Base-by-base conservation (phyloP, 2,329 filamentous ascomycete genomes). In the Paramyrothecium sp. region DNA sequence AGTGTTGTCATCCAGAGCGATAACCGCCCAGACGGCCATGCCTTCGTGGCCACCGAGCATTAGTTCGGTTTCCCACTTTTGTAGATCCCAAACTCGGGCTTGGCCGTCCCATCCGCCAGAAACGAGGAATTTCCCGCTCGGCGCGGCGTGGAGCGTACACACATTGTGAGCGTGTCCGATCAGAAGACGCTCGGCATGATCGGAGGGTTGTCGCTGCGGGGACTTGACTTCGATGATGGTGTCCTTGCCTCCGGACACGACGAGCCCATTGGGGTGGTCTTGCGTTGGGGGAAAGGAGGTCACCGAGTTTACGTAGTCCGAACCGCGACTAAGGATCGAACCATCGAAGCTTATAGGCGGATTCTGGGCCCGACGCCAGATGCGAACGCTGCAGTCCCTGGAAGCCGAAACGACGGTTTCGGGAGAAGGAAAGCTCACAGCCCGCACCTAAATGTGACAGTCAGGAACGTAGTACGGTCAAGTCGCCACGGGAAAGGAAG, bases 71-170 rank as follows among this genome's bases (percentile, higher is more conserved):
- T 96, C 92, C 91, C 94, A 97, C 63, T 89, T 92, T 46, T 85
- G 85, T n/a, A 95, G 78, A 61, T 82, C 83, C 95, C 95, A 99
- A 54, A 98, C 78, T 55, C 92, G 88, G 26, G 92, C 93, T 62
- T 92, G 89, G 30, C 86, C 86, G 73, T 99, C 95, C 95, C 95
- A 99, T 66, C 93, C 91, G 33, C 94, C 95, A 63, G 94, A 98
- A 51, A 97, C 88, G 46, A 98, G 81, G 71, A 87, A 91, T 50
- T 78, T 84, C 2, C 88, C 89, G 58, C 87, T 83, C 1, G 89
- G 84, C 53, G 88, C 89, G 17, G 91, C 88, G 67, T 96, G 91
- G 49, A 99, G 76, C 10, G 93, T 84, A 71, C 94, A 97, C 50
- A 99, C 87, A 67, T 98, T 98, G 71, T 90, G 85, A 20, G 85